Evolutionary conservation across 2,329 filamentous ascomycete species (phyloP), one percentile per base, ranked within the genome.

Genomic region (Verticillium nubilum): DNA sequence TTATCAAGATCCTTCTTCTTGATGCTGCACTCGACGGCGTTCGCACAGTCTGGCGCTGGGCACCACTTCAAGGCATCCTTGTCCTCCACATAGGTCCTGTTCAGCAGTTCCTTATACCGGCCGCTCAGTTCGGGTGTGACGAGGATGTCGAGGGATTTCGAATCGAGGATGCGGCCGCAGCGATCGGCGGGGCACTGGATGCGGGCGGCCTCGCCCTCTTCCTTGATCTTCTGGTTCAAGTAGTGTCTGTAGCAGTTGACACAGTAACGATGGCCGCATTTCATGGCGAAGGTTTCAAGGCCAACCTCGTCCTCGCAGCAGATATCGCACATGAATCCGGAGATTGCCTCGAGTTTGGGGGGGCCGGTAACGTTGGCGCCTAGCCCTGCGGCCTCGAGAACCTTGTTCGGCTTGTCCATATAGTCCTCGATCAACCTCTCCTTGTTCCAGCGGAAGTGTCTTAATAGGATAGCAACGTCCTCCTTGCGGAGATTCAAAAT

Each of bases 21-120:
- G 61, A 98, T 84, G 0, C 79, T 80, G 68, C 95, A 99, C 69
- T 98, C 91, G 54, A 99, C 80, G 13, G 94, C 95, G 69, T 95
- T 98, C 67, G 90, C 86, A 74, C 95, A 99, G 73, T 99, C 94
- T n/a, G 95, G 95, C 1, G 94, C 94, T 0, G 95, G 95, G 72
- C 95, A 99, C 95, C 95, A 99, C 73, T 96, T 97, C 61, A 98
- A 85, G 59, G 89, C 89, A 60, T 97, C 93, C 75, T 92, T 97
- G 74, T 99, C 94, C 73, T 99, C 95, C 61, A 99, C 95, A 69
- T 97, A 99, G 6, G 93, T 97, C 67, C 95, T 84, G 69, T 91
- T 97, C 33, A 99, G 86, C 17, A 99, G 83, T 66, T 90, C 87
- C 64, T 90, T 86, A 70, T 99, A 99, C 65, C 92, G 79, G 56